Evolutionary conservation across 1,139 yeast genomes (phyloP), one percentile per base, ranked within the genome.

Genomic region (Yamadazyma trypodendri): DNA sequence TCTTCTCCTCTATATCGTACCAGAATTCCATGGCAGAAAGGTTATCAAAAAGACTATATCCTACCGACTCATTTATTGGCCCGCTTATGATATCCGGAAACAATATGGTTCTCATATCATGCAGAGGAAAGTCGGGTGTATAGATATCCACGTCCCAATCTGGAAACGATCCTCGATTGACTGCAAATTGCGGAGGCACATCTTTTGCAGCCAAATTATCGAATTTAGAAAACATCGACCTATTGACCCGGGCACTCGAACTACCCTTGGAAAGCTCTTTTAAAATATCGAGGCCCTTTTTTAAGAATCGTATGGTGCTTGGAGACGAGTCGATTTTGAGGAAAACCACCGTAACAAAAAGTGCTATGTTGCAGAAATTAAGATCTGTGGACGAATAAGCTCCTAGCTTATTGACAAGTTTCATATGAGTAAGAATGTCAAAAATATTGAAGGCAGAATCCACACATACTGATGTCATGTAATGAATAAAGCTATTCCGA

Each of bases 381-480:
- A 50, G 42, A 32, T 50, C 55, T 4, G 54, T 47, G 22, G 50
- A 48, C 20, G 54, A 49, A 30, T 48, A 50, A n/a, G 47, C 28
- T 7, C 54, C 55, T 22, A 51, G 24, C 28, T 49, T 50, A 23
- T 46, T 46, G 28, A 43, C 38, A 17, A 45, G 41, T 21, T 49
- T 48, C 33, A 51, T 38, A 33, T 44, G 42, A 2, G 50, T 43
- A 12, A 51, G 39, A 15, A 51, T 39, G 25, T 50, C 50, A 25
- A 51, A 41, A 4, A 47, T 44, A 29, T 49, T 45, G 28, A 49
- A 51, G 5, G 55, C 55, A 6, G 55, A 44, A 37, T 51, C 55
- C 18, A 51, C 46, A 29, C 55, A 51, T 6, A 49, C 45, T 1
- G 54, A 49, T 3, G 54, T 44, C 39, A 51, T 39, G 33, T 50